phyloP scores from a whole-genome alignment of 768 basidiomycete genomes.

The Suillus hirtellus region DNA sequence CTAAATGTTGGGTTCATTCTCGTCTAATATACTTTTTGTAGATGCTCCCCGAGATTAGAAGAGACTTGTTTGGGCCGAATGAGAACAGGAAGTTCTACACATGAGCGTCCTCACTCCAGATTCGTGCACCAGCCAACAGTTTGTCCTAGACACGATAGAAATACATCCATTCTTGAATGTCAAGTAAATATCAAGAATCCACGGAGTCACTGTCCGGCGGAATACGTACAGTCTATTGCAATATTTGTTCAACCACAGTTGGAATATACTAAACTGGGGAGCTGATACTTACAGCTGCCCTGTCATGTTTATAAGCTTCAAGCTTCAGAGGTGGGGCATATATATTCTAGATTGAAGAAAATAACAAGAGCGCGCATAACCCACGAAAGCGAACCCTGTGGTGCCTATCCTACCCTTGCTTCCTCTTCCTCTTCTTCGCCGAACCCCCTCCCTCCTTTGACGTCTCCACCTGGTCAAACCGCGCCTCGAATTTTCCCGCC shows the following conservation, averaged over 20 bases:
- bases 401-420: neutral
- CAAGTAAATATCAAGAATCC: neutral
- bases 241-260: neutral
- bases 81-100: constrained; percentile 91
- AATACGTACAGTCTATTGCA: neutral
- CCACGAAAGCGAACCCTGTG: neutral
- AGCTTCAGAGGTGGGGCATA: neutral
- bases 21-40: constrained; percentile 32
- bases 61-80: constrained; percentile 86
- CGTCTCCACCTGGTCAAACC: neutral
- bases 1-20: neutral
- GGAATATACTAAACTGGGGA: neutral
- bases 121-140: neutral
- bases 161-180: neutral
- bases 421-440: constrained; percentile 21
- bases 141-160: neutral
- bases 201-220: neutral
- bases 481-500: constrained; percentile 38
- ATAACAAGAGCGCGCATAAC: neutral
- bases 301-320: too few species aligned
- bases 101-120: constrained; percentile 28
- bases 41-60: constrained; percentile 96
- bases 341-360: neutral
- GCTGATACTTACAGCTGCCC: too few species aligned
- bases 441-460: constrained; percentile 14